These are phyloP conservation scores for Fusarium sambucinum DNA, from an alignment of 2,329 filamentous ascomycete species.

Conservation along the genomic window DNA sequence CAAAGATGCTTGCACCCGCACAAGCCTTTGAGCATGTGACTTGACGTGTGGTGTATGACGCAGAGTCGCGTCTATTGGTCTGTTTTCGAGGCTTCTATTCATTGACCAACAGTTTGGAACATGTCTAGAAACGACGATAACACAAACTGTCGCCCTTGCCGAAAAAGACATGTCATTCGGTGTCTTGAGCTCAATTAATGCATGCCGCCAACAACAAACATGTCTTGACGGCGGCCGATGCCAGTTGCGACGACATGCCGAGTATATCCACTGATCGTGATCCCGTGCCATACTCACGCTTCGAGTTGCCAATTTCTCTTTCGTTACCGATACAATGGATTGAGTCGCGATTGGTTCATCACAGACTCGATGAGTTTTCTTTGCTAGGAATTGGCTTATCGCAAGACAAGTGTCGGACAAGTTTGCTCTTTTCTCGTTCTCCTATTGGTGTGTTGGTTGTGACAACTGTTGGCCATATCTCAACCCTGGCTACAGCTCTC, in stretches of 20 bases:
- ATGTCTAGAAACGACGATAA: constrained; percentile 3
- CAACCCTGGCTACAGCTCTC: constrained; percentile 13
- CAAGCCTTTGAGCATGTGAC: constrained; percentile 46
- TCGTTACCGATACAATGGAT: constrained; percentile 22
- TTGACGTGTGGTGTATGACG: constrained; percentile 19
- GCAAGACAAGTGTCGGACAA: constrained; percentile 23
- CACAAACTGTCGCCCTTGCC: constrained; percentile 1
- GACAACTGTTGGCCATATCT: not conserved
- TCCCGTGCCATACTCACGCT: constrained; percentile 12
- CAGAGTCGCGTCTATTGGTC: constrained; percentile 31
- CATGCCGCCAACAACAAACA: constrained; percentile 3
- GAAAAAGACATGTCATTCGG: not conserved
- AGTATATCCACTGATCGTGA: constrained; percentile 12
- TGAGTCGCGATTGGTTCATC: constrained; percentile 11
- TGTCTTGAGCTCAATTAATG: not conserved
- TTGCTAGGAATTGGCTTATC: constrained; percentile 9
- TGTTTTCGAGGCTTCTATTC: not conserved
- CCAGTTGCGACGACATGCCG: too few relatives aligned
- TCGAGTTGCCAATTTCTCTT: constrained; percentile 20
- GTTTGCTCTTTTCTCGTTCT: constrained; percentile 14
- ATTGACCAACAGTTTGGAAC: not conserved
- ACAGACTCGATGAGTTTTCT: not conserved
- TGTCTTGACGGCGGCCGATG: not conserved
- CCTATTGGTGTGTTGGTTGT: constrained; percentile 35
- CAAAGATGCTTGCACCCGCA: constrained; percentile 43